Percentiles rank a stretch among this genome's conserved stretches.
Conservation (phyloP, 768 basidiomycete genomes). For the Krasilnikovozyma curviuscula region DNA sequence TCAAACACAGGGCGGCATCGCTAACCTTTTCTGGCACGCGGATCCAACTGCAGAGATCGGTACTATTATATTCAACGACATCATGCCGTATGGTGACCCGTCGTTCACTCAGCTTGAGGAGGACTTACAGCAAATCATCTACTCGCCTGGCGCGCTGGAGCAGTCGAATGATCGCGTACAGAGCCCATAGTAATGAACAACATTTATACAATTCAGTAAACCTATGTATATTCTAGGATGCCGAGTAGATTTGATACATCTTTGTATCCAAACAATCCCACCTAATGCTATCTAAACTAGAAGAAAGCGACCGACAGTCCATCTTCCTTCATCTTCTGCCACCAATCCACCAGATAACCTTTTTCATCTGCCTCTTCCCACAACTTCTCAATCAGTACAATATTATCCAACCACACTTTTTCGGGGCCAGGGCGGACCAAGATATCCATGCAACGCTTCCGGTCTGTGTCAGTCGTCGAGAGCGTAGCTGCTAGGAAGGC, state of each 20-base stretch:
- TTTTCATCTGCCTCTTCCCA: constrained; percentile 15
- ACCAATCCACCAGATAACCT: constrained; percentile 14
- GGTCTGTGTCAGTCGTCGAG: constrained; percentile 10
- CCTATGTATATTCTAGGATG: too few species aligned
- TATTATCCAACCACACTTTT: constrained; percentile 14
- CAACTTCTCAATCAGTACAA: constrained; percentile 13
- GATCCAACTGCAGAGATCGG: constrained; percentile 10
- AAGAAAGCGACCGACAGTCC: constrained; percentile 14
- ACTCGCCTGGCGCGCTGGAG: constrained; percentile 4
- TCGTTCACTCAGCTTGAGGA: constrained; percentile 8
- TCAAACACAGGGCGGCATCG: too few species aligned
- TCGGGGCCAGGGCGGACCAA: constrained; percentile 13
- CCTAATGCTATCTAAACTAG: too few species aligned
- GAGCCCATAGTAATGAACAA: too few species aligned
- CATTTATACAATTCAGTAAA: too few species aligned
- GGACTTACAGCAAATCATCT: constrained; percentile 7
- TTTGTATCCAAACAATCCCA: too few species aligned
- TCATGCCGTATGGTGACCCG: constrained; percentile 10
- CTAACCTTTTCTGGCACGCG: constrained; percentile 11
- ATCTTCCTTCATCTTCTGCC: constrained; percentile 15
- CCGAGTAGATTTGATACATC: too few species aligned
- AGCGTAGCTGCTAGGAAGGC: constrained; percentile 14
- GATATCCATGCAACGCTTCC: constrained; percentile 10
- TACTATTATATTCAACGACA: constrained; percentile 9
- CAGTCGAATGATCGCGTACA: too few species aligned